Conservation (phyloP, 768 basidiomycete genomes). For the Suillus hirtellus region DNA sequence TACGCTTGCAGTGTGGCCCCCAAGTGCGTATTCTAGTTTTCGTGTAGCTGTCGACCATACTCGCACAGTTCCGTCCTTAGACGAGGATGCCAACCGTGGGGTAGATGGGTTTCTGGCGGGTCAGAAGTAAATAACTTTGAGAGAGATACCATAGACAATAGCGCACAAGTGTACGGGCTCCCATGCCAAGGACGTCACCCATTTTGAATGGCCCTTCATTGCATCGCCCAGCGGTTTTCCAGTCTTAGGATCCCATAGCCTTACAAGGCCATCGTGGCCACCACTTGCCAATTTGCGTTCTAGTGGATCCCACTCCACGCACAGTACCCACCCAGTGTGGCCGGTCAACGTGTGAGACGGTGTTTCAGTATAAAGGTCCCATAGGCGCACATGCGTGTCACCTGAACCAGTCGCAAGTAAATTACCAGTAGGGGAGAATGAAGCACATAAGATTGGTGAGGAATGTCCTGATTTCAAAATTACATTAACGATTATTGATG, state of each 20-base stretch:
- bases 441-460: conserved; percentile 91
- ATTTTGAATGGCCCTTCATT: conserved; percentile 91
- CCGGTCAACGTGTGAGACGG: conserved; percentile 86
- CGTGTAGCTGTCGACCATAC: conserved; percentile 84
- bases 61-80: conserved; percentile 95
- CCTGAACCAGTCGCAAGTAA: conserved; percentile 94
- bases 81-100: conserved; percentile 90
- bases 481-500: conserved; percentile 14
- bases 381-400: conserved; percentile 88
- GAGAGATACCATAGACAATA: conserved; percentile 6
- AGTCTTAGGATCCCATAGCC: conserved; percentile 92
- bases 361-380: conserved; percentile 92
- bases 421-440: conserved; percentile 92
- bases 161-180: conserved; percentile 91
- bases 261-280: conserved; percentile 90
- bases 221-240: conserved; percentile 89
- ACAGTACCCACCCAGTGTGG: conserved; percentile 95
- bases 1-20: conserved; percentile 92
- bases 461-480: conserved; percentile 64
- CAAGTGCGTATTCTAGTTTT: conserved; percentile 77
- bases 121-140: conserved; percentile 11
- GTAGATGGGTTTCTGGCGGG: conserved; percentile 63
- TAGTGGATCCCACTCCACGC: conserved; percentile 95
- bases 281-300: conserved; percentile 91
- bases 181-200: conserved; percentile 95